Conservation (phyloP, 305 asterid species). For the Solanum hybrid region DNA sequence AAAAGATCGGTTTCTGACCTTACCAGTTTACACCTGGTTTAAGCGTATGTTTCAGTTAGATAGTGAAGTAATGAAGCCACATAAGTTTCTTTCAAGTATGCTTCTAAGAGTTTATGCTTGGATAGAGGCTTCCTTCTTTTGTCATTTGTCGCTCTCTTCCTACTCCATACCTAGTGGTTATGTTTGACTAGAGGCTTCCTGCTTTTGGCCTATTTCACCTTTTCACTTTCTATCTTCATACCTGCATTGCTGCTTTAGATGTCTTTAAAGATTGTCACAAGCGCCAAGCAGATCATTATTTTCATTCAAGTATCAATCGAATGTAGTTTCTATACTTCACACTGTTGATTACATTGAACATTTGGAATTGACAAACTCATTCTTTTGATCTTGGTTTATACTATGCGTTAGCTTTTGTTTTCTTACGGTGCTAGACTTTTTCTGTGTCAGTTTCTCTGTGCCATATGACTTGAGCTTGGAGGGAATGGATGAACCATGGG, state of each 20-base stretch:
- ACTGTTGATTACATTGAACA: neutral
- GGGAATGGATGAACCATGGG: constrained; percentile 72
- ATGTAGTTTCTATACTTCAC: neutral
- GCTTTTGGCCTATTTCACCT: neutral
- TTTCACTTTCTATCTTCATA: neutral
- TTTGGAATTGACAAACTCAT: neutral
- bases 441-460: constrained; percentile 56
- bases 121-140: neutral
- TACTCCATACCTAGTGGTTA: neutral
- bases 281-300: neutral
- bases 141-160: neutral
- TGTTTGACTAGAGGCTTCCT: neutral
- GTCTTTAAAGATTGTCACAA: neutral
- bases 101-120: neutral
- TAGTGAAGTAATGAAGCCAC: constrained; percentile 1
- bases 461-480: constrained; percentile 71
- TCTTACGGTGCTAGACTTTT: neutral
- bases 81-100: neutral
- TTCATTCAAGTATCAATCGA: neutral
- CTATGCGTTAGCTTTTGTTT: neutral
- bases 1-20: neutral
- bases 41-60: neutral
- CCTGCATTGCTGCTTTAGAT: neutral
- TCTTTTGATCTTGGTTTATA: neutral
- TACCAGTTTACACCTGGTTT: neutral